phyloP scores from a whole-genome alignment of 1,139 yeast genomes.

The Zygoascus meyerae region DNA sequence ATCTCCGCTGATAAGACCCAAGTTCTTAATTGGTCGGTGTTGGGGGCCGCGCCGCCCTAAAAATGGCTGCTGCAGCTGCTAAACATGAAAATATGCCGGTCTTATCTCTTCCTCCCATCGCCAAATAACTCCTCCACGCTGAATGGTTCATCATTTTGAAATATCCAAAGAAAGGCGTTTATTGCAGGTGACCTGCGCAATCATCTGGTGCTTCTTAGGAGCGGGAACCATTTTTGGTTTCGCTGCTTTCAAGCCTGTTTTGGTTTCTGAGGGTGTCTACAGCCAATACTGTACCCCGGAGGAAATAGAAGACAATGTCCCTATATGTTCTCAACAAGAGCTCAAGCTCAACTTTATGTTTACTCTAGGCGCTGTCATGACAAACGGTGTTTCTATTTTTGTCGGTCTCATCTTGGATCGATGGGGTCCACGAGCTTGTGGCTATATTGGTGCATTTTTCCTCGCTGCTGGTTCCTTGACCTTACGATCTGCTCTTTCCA shows the following conservation, averaged over 20 bases:
- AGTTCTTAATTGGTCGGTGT: neutral
- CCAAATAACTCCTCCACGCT: neutral
- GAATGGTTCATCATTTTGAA: conserved; percentile 9
- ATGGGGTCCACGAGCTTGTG: conserved; percentile 76
- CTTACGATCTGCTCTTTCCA: conserved; percentile 37
- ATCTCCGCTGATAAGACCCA: conserved; percentile 4
- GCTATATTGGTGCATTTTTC: conserved; percentile 62
- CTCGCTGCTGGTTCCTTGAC: conserved; percentile 49
- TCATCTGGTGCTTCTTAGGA: conserved; percentile 79
- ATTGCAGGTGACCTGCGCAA: conserved; percentile 63
- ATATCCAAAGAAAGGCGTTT: conserved; percentile 7
- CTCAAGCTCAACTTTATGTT: conserved; percentile 74
- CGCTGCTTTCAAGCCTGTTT: conserved; percentile 84
- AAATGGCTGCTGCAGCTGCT: too few relatives aligned
- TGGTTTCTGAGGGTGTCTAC: conserved; percentile 74
- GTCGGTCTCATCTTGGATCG: conserved; percentile 75
- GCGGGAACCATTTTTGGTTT: conserved; percentile 92
- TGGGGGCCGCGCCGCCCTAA: too few relatives aligned
- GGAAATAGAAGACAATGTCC: conserved; percentile 22
- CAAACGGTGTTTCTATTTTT: conserved; percentile 76
- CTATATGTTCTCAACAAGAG: conserved; percentile 65
- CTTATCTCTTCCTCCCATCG: too few relatives aligned
- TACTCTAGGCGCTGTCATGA: conserved; percentile 78
- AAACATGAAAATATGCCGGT: too few relatives aligned
- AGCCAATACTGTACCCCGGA: conserved; percentile 45